Evolutionary conservation across 768 basidiomycete genomes (phyloP), one percentile per base, ranked within the genome.

Genomic region (Pleurotus citrinopileatus): DNA sequence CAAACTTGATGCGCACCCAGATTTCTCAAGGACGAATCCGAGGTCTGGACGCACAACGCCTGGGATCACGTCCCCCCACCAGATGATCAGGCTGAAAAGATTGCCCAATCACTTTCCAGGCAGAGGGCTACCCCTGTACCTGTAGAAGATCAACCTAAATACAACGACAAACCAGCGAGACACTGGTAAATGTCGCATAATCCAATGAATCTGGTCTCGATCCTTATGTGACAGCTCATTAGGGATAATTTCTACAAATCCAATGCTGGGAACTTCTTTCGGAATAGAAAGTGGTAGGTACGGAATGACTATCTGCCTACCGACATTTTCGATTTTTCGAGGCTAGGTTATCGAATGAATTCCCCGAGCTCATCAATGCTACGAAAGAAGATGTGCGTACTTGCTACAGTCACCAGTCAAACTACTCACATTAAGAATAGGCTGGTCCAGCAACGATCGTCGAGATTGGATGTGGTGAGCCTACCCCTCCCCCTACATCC

Each of bases 241-340:
- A 97, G 95, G 95, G 91, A 98, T 65, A 84, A 85, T 53, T 98
- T 98, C 63, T 98, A 99, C 76, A 87, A 88, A 61, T 78, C 77
- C 51, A 94, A 96, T 57, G 76, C 82, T 19, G 80, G 73, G 63
- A 94, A 95, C 60, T 98, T 99, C 71, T 99, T 98, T 75, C 87
- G 91, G 36, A 86, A 98, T 69, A 78, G 97, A 54, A 91, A 93
- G 74, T 99, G 97, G 89, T 84, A 63, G 4, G 67, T 53, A 38
- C 17, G 45, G 32, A 23, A 29, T n/a, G 7, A n/a, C 28, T 40
- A 47, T 10, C 45, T 19, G 12, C n/a, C n/a, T n/a, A n/a, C n/a
- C n/a, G n/a, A n/a, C n/a, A n/a, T n/a, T n/a, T n/a, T n/a, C n/a
- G n/a, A n/a, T n/a, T n/a, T n/a, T n/a, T n/a, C 23, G n/a, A 19